These are phyloP conservation scores for Coniochaeta sp. DNA, from an alignment of 2,329 filamentous ascomycete genomes.

Conservation along the genomic window DNA sequence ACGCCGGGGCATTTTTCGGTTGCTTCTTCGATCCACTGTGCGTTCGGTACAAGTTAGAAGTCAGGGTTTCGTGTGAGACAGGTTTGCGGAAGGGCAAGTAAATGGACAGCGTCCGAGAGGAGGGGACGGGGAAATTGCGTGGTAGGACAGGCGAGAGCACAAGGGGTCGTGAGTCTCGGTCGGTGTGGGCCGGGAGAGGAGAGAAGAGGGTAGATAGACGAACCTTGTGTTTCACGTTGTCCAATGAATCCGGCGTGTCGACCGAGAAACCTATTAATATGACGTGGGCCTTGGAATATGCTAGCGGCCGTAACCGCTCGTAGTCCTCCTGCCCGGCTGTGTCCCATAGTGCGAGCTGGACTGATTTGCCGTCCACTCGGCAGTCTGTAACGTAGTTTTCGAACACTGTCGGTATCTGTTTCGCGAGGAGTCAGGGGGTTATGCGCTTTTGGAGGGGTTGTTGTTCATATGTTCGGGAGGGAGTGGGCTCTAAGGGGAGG, in stretches of 20 bases:
- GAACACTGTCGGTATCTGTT: conserved; percentile 89
- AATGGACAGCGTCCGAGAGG: background rate
- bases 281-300: conserved; percentile 95
- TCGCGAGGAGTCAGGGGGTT: background rate
- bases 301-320: conserved; percentile 85
- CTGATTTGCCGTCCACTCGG: conserved; percentile 95
- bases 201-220: conserved; percentile 15
- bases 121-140: conserved; percentile 1
- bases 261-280: conserved; percentile 94
- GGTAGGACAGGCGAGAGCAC: background rate
- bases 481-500: no score
- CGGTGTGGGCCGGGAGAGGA: no score
- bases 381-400: conserved; percentile 99
- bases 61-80: background rate
- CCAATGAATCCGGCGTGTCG: conserved; percentile 89
- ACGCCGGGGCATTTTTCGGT: conserved; percentile 85
- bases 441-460: background rate
- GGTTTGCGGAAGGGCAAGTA: background rate
- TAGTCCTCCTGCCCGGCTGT: conserved; percentile 99
- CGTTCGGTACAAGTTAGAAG: conserved; percentile 3
- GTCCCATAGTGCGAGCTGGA: conserved; percentile 97
- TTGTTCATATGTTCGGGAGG: background rate
- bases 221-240: conserved; percentile 97
- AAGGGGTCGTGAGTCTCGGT: background rate
- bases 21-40: conserved; percentile 90